Evolutionary conservation across 345 rosid genomes (phyloP), one percentile per base, ranked within the genome.

Genomic region (Reutealis trisperma): DNA sequence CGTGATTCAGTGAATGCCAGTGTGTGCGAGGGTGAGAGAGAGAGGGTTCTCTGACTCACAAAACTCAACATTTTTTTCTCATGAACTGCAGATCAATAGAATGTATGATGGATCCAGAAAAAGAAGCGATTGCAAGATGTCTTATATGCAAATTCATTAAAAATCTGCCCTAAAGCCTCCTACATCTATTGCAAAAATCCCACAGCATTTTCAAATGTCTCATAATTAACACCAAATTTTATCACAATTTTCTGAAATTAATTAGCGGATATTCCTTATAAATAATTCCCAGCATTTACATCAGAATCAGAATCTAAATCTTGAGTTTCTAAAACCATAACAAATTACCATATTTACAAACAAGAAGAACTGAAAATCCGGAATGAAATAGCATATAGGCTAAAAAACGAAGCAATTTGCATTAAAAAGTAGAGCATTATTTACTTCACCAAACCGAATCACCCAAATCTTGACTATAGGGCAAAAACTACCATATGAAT

Each of bases 221-320:
- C 72, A 61, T 8, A n/a, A 59, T 13, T 10, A 32, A 54, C 42
- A n/a, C 3, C 34, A 54, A 52, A 79, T 71, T 55, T 42, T 54
- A 68, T 30, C 73, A 24, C 32, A 37, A 76, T 75, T 61, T 42
- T 51, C 70, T 70, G 57, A 57, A 80, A 63, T 27, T 45, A 12
- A 45, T 34, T 44, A 59, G 49, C 18, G 81, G 85, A 70, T 67
- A 76, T 57, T 71, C 80, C 59, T 22, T 57, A 25, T 16, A 30
- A 18, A 47, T 9, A 47, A 76, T 41, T 4, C 71, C 41, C 70
- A 49, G 32, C 15, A 63, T 22, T 60, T 16, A 67, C 66, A 63
- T 68, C 24, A 68, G 37, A 76, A 57, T 52, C 51, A 52, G 42
- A 79, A 75, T 64, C 57, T 1, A 67, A 71, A 34, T 42, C 60